Conservation (phyloP, 2,329 filamentous ascomycete species). For the Curvularia eragrostidis region DNA sequence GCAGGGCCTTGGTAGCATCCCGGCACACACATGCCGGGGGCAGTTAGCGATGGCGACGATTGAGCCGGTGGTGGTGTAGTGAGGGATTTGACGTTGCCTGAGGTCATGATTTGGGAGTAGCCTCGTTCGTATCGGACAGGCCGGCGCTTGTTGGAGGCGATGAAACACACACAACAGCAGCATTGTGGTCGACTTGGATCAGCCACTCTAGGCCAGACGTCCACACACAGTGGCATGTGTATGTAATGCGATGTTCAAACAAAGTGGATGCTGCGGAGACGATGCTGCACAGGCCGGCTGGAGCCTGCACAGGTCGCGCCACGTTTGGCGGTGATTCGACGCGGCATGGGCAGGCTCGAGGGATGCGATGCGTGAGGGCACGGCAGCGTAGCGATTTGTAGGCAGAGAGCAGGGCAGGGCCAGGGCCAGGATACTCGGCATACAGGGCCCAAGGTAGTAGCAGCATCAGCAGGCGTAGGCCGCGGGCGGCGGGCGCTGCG, state of each 20-base stretch:
- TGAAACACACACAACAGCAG: conserved; percentile 1
- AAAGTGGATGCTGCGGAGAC: conserved; percentile 13
- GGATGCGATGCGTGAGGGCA: conserved; percentile 1
- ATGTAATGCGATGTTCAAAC: conserved; percentile 8
- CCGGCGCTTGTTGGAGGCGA: conserved; percentile 10
- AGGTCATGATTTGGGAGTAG: conserved; percentile 18
- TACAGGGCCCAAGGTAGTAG: conserved; percentile 11
- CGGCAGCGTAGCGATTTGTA: conserved; percentile 21
- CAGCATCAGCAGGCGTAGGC: conserved; percentile 15
- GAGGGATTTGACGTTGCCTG: conserved; percentile 16
- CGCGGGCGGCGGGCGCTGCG: conserved; percentile 12
- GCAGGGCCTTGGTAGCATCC: conserved; percentile 12
- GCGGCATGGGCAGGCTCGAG: conserved; percentile 5
- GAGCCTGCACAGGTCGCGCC: conserved; percentile 17
- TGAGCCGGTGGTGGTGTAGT: conserved; percentile 4
- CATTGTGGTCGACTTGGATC: background rate
- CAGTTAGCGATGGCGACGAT: conserved; percentile 9
- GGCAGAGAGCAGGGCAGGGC: conserved; percentile 7
- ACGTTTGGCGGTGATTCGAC: conserved; percentile 30
- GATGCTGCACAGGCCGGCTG: conserved; percentile 19
- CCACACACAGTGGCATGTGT: background rate
- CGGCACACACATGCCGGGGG: conserved; percentile 7
- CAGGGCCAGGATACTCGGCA: conserved; percentile 17
- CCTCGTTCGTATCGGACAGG: conserved; percentile 10
- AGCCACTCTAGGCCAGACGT: background rate